These are phyloP conservation scores for Pedinophyceae sp. DNA, from an alignment of 139 green algal species.

Conservation along the genomic window DNA sequence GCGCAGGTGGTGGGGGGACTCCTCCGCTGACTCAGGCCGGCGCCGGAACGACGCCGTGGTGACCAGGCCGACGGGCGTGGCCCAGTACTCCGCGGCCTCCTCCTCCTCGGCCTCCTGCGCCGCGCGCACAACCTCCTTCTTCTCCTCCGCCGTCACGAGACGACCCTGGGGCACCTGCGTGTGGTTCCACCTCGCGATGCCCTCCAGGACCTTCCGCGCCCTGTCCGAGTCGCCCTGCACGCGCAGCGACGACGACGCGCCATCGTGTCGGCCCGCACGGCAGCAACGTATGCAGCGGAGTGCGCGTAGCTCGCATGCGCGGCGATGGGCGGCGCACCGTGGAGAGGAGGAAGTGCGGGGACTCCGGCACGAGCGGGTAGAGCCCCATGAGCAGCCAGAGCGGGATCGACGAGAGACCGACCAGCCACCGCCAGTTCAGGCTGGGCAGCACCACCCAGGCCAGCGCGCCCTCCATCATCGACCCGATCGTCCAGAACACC, in stretches of 20 bases:
- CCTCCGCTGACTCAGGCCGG: too few species aligned
- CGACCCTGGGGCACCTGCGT: conserved; percentile 1
- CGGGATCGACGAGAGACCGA: conserved; percentile 15
- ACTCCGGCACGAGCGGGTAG: conserved; percentile 20
- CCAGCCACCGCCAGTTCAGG: conserved; percentile 12
- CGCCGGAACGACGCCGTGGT: too few species aligned
- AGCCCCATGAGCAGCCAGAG: conserved; percentile 16
- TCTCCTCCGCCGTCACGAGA: too few species aligned
- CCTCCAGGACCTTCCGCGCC: conserved; percentile 2
- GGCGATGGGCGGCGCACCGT: too few species aligned
- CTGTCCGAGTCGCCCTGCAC: background rate
- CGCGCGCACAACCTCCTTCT: too few species aligned
- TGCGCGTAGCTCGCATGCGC: background rate
- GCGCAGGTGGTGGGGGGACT: too few species aligned
- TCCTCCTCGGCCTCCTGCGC: too few species aligned
- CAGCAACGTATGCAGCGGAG: background rate
- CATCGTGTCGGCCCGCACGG: background rate
- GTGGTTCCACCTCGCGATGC: conserved; percentile 1
- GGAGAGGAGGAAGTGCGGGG: conserved; percentile 18
- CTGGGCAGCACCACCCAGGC: conserved; percentile 25
- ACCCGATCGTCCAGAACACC: conserved; percentile 27
- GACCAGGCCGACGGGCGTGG: too few species aligned
- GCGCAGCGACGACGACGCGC: background rate
- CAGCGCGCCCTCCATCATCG: conserved; percentile 14
- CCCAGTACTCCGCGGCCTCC: too few species aligned